Base-by-base conservation (phyloP, 257 asterid species). In the Gynochthodes officinalis region DNA sequence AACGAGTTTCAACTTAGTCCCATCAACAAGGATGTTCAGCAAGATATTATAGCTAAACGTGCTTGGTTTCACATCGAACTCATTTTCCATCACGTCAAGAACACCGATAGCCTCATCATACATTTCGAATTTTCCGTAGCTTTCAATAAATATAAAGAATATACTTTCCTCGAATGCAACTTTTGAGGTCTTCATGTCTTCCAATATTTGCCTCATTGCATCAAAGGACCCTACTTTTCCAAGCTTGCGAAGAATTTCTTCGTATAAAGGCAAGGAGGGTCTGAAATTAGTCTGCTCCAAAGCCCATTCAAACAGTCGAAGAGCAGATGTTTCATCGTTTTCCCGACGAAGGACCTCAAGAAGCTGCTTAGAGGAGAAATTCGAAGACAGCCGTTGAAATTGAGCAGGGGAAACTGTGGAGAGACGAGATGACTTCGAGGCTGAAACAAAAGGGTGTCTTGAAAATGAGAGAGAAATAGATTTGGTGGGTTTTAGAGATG, bases 1-100 rank as follows among this genome's bases (percentile, higher is more conserved):
- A 33, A 88, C 96, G 60, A 89, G 79, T 60, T 86, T 84, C 85
- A 94, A 81, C 80, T 91, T 91, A 55, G 83, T 85, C 32, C 95
- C 97, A 52, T 94, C 96, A 68, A 91, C 96, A 68, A 94, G 96
- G 58, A 88, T 86, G 77, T 94, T 94, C 87, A 94, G 79, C 85
- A 91, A 71, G 52, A 79, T 73, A 77, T 94, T 91, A 67, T 78
- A 94, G 44, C 83, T 84, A 74, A 80, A 84, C 37, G 95, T 87
- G 19, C 86, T 86, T 0, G 98, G 89, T 71, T 70, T 76, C 71
- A 89, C 81, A 15, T 81, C 75, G 65, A 83, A 94, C 62, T 87
- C 96, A 5, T 82, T 70, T 57, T 82, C 87, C 98, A 91, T 94
- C 77, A 81, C 54, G 71, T 82, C 86, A 75, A 94, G 90, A 64